phyloP scores from a whole-genome alignment of 768 basidiomycete genomes.

The Lanmaoa pseudosensibilis region DNA sequence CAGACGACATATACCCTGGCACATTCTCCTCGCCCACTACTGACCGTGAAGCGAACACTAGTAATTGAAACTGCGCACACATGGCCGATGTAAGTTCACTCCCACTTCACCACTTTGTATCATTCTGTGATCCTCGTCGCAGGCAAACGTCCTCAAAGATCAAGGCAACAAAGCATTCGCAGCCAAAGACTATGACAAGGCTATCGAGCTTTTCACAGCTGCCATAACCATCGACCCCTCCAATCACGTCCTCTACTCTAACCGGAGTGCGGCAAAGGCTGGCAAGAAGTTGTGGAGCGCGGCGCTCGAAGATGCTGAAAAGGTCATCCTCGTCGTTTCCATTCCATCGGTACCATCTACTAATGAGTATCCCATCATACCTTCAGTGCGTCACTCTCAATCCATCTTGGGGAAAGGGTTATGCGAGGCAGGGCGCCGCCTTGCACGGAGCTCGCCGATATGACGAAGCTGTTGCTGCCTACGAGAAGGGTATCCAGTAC shows the following conservation, averaged over 20 bases:
- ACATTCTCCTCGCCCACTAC: too few species aligned
- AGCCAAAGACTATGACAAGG: slow-evolving; percentile 88
- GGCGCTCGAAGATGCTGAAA: slow-evolving; percentile 86
- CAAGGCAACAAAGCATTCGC: slow-evolving; percentile 95
- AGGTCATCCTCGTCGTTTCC: slow-evolving; percentile 49
- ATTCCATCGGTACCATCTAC: slow-evolving; percentile 1
- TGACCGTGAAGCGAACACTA: too few species aligned
- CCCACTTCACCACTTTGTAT: neutral
- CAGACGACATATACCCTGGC: too few species aligned
- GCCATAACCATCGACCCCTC: slow-evolving; percentile 80
- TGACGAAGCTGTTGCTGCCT: slow-evolving; percentile 81
- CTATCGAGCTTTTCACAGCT: slow-evolving; percentile 78
- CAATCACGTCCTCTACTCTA: slow-evolving; percentile 91
- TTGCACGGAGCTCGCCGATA: slow-evolving; percentile 79
- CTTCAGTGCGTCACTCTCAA: slow-evolving; percentile 74
- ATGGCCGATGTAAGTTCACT: slow-evolving; percentile 38
- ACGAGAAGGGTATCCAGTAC: slow-evolving; percentile 76
- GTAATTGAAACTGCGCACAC: neutral
- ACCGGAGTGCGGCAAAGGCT: slow-evolving; percentile 88
- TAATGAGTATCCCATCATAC: neutral
- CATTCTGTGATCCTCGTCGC: slow-evolving; percentile 21
- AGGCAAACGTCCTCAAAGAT: slow-evolving; percentile 75
- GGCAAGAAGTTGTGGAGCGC: slow-evolving; percentile 76
- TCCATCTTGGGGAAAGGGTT: slow-evolving; percentile 86
- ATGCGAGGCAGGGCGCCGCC: slow-evolving; percentile 89